Evolutionary conservation across 805 yeast species (phyloP).

Genomic region (Candida broadrunensis): DNA sequence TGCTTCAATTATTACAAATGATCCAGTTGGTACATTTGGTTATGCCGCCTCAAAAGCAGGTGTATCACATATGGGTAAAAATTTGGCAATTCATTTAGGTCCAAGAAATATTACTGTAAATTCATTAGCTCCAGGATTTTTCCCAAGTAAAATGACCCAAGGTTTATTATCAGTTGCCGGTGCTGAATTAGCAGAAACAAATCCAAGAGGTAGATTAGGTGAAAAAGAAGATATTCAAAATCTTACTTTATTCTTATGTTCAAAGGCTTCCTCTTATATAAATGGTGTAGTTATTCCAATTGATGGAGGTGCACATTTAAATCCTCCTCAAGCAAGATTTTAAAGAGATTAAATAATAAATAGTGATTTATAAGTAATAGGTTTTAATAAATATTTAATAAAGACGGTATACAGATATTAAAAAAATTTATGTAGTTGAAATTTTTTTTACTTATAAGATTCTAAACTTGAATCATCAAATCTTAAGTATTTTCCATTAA

Average conservation of each 20-base stretch:
- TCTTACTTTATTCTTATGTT: constrained; percentile 52
- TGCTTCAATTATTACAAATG: constrained; percentile 46
- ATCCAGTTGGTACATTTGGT: constrained; percentile 59
- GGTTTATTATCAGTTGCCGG: constrained; percentile 56
- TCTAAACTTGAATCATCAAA: constrained; percentile 43
- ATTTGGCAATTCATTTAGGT: constrained; percentile 64
- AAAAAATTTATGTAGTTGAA: no score
- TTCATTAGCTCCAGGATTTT: constrained; percentile 72
- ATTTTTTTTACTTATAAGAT: neutral
- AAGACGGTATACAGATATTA: no score
- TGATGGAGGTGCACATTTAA: constrained; percentile 64
- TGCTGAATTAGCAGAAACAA: constrained; percentile 41
- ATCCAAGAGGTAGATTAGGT: constrained; percentile 67
- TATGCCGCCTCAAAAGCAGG: constrained; percentile 76
- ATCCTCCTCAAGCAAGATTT: constrained; percentile 10
- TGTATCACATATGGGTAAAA: constrained; percentile 62
- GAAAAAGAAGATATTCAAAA: constrained; percentile 56
- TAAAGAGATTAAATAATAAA: no score
- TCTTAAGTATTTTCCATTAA: constrained; percentile 70
- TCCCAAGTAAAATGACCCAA: constrained; percentile 72
- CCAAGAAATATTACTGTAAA: constrained; percentile 67
- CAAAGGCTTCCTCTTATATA: constrained; percentile 54
- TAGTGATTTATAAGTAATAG: no score
- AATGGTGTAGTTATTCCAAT: constrained; percentile 68
- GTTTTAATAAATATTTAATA: no score